Base-by-base conservation (phyloP, 2,329 filamentous ascomycete species). In the Fusarium tjaetaba region DNA sequence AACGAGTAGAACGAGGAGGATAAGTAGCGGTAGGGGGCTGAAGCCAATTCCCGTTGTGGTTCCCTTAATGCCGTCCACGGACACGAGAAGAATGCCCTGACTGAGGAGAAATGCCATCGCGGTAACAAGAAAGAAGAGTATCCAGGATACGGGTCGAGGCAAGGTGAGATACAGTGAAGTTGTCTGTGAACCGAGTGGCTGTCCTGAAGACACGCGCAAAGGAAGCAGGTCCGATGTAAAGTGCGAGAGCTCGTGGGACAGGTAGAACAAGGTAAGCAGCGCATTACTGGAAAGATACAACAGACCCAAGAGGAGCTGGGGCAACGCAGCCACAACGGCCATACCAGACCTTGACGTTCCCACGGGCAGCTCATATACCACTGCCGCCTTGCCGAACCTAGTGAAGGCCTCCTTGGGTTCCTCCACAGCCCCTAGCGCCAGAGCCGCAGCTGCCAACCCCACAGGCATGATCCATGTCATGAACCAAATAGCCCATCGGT, bases 111-210 rank as follows among this genome's bases (percentile, higher is more conserved):
- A 85, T 24, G 82, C 82, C 70, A 86, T 81, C 8, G 77, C 84
- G 1, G 82, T 76, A 66, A 88, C 87, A 45, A 86, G 77, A 13
- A 79, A 76, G 59, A 86, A 79, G 5, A 89, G 81, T 5, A 83
- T 63, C 84, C 84, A 85, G 22, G 85, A 87, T 16, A 83, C 78
- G 5, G 83, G 82, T 5, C 84, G 82, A 3, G 87, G 87, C 2
- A 89, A 80, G 1, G 87, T 88, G 20, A 89, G 81, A 76, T 84
- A 87, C 1, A 88, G 80, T 13, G 85, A 86, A 3, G 84, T 83
- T 0, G 79, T 83, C 79, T 89, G 87, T 39, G 76, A 74, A 57
- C 87, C 87, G 42, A 80, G 77, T 1, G 85, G 82, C 51, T 79
- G 75, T 18, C 82, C 81, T 2, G 85, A 86, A 9, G 85, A 87